phyloP scores from a whole-genome alignment of 2,329 filamentous ascomycete species.

The Chrysoporthe deuterocubensis region DNA sequence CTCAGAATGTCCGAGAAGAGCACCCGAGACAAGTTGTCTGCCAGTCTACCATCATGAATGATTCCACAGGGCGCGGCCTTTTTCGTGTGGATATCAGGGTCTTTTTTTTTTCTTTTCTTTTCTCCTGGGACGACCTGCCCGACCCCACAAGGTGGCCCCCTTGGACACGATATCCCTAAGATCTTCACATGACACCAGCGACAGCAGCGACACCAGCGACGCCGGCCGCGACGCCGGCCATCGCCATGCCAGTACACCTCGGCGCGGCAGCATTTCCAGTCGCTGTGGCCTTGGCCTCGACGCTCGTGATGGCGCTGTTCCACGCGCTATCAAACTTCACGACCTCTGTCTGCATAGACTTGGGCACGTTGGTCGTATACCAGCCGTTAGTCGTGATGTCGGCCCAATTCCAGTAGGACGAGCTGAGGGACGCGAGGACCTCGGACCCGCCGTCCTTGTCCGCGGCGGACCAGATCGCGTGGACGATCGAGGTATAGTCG shows the following conservation, averaged over 20 bases:
- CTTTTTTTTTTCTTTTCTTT: too few relatives aligned
- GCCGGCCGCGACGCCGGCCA: constrained; percentile 22
- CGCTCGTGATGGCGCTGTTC: constrained; percentile 26
- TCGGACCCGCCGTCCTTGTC: constrained; percentile 21
- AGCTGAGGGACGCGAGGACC: constrained; percentile 26
- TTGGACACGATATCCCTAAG: too few relatives aligned
- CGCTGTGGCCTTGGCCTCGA: constrained; percentile 26
- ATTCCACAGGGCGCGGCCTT: neutral
- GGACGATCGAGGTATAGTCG: constrained; percentile 30
- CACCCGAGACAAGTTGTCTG: too few relatives aligned
- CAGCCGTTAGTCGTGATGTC: constrained; percentile 30
- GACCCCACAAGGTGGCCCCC: too few relatives aligned
- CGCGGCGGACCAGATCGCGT: constrained; percentile 29
- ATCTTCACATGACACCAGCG: constrained; percentile 20
- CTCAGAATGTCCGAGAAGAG: too few relatives aligned
- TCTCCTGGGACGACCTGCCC: too few relatives aligned
- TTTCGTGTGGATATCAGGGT: too few relatives aligned
- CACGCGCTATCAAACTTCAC: constrained; percentile 25
- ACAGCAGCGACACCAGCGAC: constrained; percentile 26
- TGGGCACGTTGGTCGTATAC: constrained; percentile 27
- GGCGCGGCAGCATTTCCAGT: constrained; percentile 20
- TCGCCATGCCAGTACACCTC: constrained; percentile 23
- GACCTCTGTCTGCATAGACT: constrained; percentile 25
- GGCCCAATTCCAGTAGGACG: constrained; percentile 28
- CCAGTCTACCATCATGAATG: too few relatives aligned